phyloP scores from a whole-genome alignment of 73 alveolate genomes.

The Uronychia binucleata region DNA sequence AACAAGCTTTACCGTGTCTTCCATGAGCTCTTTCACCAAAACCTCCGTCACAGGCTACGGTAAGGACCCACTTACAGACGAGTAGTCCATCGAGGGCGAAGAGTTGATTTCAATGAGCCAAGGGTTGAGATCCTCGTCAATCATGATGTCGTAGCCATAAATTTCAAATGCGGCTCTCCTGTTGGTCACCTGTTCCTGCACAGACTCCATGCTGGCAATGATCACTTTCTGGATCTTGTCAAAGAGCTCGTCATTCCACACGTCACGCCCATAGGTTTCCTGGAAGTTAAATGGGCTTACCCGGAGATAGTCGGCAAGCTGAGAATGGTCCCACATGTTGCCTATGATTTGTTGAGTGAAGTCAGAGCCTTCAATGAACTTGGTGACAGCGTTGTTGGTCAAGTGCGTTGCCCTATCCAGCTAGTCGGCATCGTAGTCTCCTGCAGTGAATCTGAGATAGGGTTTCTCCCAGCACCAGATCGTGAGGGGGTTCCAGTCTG shows the following conservation, averaged over 20 bases:
- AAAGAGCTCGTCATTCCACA: slow-evolving; percentile 40
- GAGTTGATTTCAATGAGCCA: slow-evolving; percentile 88
- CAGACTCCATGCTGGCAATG: slow-evolving; percentile 40
- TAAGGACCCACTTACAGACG: slow-evolving; percentile 12
- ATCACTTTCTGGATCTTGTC: slow-evolving; percentile 32
- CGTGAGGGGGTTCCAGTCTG: slow-evolving; percentile 94
- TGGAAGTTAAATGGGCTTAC: slow-evolving; percentile 14
- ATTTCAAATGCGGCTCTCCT: slow-evolving; percentile 72
- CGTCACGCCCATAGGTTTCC: slow-evolving; percentile 27
- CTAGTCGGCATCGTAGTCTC: slow-evolving; percentile 90
- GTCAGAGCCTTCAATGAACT: slow-evolving; percentile 65
- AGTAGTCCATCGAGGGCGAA: slow-evolving; percentile 75
- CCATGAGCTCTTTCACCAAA: slow-evolving; percentile 28
- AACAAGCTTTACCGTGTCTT: slow-evolving; percentile 44
- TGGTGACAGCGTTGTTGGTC: slow-evolving; percentile 96
- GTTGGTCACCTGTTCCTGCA: slow-evolving; percentile 52
- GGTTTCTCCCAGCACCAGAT: slow-evolving; percentile 94
- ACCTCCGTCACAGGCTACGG: slow-evolving; percentile 47
- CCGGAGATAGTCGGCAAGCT: slow-evolving; percentile 77
- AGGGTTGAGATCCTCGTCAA: slow-evolving; percentile 75
- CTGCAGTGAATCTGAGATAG: slow-evolving; percentile 96
- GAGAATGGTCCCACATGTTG: slow-evolving; percentile 95
- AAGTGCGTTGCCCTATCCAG: slow-evolving; percentile 94
- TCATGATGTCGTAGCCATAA: slow-evolving; percentile 83
- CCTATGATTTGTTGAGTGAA: slow-evolving; percentile 85